Percentiles rank a stretch among this genome's conserved stretches.
These are phyloP conservation scores for Dovyalis caffra DNA, from an alignment of 345 rosid species.

Conservation along the genomic window DNA sequence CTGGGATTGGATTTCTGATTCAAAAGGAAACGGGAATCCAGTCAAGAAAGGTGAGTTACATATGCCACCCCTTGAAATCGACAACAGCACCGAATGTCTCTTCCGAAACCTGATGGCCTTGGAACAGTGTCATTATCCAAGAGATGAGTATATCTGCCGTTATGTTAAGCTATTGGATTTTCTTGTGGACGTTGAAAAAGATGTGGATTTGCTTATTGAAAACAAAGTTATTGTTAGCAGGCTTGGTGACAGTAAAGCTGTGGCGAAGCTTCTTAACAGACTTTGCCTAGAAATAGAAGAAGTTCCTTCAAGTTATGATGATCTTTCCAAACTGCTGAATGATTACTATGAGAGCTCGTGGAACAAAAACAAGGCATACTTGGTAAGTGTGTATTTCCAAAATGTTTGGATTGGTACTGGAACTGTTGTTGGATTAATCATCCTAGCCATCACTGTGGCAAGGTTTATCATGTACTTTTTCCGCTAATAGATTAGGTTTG, in stretches of 20 bases:
- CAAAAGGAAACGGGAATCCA: not conserved
- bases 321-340: not conserved
- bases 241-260: conserved; percentile 10
- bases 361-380: not conserved
- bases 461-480: no score
- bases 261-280: conserved; percentile 27
- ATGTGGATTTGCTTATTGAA: conserved; percentile 31
- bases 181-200: conserved; percentile 21
- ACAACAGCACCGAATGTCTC: conserved; percentile 11
- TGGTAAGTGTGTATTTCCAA: not conserved
- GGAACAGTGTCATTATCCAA: no score
- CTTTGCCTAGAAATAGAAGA: conserved; percentile 18
- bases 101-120: conserved; percentile 12
- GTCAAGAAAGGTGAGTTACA: not conserved
- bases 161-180: conserved; percentile 23
- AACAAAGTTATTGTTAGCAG: conserved; percentile 6
- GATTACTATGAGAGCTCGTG: not conserved
- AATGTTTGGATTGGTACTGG: not conserved
- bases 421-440: no score
- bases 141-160: no score
- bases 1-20: no score
- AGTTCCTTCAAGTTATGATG: not conserved
- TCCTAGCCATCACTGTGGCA: no score
- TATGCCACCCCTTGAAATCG: not conserved
- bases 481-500: no score